These are phyloP conservation scores for Helicocarpus griseus DNA, from an alignment of 2,329 filamentous ascomycete genomes.

Conservation along the genomic window DNA sequence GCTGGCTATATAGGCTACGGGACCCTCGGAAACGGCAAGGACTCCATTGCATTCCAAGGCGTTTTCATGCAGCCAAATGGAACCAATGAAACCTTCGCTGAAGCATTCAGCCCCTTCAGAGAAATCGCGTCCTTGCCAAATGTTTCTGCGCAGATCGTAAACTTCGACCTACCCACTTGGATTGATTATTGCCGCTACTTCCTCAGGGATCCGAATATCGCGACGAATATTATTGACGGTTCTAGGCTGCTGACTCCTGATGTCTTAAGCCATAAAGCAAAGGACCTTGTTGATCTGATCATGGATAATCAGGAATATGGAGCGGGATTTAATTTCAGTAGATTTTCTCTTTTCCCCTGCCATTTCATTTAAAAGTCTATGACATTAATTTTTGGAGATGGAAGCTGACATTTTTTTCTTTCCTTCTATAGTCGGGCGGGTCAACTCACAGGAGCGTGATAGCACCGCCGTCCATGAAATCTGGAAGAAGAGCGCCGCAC, in stretches of 20 bases:
- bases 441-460: conserved; percentile 18
- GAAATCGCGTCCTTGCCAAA: conserved; percentile 15
- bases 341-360: too few species aligned
- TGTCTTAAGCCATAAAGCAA: conserved; percentile 16
- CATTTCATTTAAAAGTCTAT: background rate
- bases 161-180: conserved; percentile 20
- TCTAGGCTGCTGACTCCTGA: conserved; percentile 20
- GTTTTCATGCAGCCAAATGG: conserved; percentile 23
- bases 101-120: conserved; percentile 13
- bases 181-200: conserved; percentile 19
- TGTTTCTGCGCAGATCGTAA: conserved; percentile 12
- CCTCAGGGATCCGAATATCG: conserved; percentile 23
- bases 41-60: conserved; percentile 17
- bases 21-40: conserved; percentile 6
- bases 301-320: conserved; percentile 15
- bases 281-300: conserved; percentile 19
- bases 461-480: conserved; percentile 20
- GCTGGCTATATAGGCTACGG: conserved; percentile 23
- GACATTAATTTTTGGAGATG: conserved; percentile 3
- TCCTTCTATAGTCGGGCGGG: conserved; percentile 22
- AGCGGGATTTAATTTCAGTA: conserved; percentile 23
- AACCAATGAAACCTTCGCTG: conserved; percentile 17
- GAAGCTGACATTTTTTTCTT: background rate
- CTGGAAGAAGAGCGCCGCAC: conserved; percentile 18
- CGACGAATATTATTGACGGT: conserved; percentile 23